Base-by-base conservation (phyloP, 129 eudicot genomes). In the Kitagawia praeruptora region DNA sequence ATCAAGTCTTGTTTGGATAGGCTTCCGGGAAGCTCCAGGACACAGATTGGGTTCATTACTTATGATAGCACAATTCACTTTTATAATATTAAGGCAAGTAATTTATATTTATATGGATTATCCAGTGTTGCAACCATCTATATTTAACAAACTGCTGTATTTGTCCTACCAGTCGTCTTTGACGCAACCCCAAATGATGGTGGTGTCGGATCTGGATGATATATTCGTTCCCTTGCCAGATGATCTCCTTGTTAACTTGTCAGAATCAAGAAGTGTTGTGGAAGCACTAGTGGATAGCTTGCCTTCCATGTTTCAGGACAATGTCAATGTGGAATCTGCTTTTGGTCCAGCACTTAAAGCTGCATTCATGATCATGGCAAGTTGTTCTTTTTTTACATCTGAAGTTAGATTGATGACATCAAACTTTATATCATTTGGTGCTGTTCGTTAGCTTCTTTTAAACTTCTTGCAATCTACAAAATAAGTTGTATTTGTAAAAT, bases 271-370 rank as follows among this genome's bases (percentile, higher is more conserved):
- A 85, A 71, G 73, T 81, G 99, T 95, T 84, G 94, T 95, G 76
- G 99, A 95, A 70, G 90, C 99, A 21, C 90, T 95, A 80, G 89
- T 95, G 25, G 96, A 92, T 86, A 95, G 99, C 83, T 81, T 95
- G 80, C 97, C 99, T 76, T 70, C 94, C 77, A 90, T 95, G 97
- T 95, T 95, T 86, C 96, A 89, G 89, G 97, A 85, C 77, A 95
- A 86, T 71, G 86, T 89, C 44, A 95, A 95, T 81, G 96, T 95
- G 46, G 99, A 95, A 89, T 95, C 99, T 75, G 99, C 99, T 81
- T 95, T 95, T 87, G 99, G 99, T 77, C 97, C 99, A 2, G 97
- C 99, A 80, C 94, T 95, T 56, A 92, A 92, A 89, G 93, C 99
- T 48, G 97, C 96, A 54, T 90, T 85, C 79, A 87, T 95, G 99